Evolutionary conservation across 2,329 filamentous ascomycete genomes (phyloP).

Genomic region (Pseudonectria foliicola): DNA sequence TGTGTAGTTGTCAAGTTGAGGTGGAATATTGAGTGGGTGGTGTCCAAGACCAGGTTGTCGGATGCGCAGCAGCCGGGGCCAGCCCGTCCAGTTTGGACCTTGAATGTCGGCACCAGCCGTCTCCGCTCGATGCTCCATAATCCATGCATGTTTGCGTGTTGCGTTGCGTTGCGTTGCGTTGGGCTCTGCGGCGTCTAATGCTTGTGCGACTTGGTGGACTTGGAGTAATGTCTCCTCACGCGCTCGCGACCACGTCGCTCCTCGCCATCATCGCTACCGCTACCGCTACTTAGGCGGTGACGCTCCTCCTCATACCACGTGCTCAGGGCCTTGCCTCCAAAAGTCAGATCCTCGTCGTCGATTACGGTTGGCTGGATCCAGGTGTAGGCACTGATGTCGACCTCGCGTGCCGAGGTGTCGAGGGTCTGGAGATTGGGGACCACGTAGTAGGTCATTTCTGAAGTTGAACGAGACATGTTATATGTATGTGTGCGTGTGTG

Average conservation of each 20-base stretch:
- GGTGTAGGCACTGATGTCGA: conserved; percentile 27
- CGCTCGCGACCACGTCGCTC: conserved; percentile 33
- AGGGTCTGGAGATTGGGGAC: conserved; percentile 27
- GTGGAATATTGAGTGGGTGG: too few relatives aligned
- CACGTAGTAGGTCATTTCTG: conserved; percentile 25
- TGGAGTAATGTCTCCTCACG: conserved; percentile 25
- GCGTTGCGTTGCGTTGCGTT: too few relatives aligned
- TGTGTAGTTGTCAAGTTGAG: too few relatives aligned
- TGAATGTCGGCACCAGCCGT: background rate
- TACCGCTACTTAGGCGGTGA: conserved; percentile 34
- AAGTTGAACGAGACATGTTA: too few relatives aligned
- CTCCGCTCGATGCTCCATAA: background rate
- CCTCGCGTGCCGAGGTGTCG: conserved; percentile 26
- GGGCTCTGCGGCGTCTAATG: too few relatives aligned
- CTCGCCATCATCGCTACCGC: conserved; percentile 31
- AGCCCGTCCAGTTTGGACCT: background rate
- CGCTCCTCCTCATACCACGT: conserved; percentile 55
- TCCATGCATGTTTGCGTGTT: conserved; percentile 1
- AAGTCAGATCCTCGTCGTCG: conserved; percentile 54
- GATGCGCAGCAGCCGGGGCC: too few relatives aligned
- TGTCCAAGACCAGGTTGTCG: too few relatives aligned
- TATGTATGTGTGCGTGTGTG: too few relatives aligned
- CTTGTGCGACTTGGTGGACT: conserved; percentile 23
- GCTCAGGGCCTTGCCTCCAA: conserved; percentile 52
- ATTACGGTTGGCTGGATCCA: conserved; percentile 52